These are phyloP conservation scores for Alternaria alternata DNA, from an alignment of 2,329 filamentous ascomycete species.

Conservation along the genomic window DNA sequence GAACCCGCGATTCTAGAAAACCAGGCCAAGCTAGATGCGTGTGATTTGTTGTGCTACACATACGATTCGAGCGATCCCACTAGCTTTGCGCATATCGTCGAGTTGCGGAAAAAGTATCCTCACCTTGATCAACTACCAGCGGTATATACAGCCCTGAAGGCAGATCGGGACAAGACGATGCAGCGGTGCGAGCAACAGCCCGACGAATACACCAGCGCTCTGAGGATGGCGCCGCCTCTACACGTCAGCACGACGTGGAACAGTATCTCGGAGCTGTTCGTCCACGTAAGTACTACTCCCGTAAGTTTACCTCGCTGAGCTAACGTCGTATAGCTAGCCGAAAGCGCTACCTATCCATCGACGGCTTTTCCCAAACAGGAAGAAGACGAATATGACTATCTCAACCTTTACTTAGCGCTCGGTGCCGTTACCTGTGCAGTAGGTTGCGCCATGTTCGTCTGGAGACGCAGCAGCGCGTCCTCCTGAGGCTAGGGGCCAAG, in stretches of 20 bases:
- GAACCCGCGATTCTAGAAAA: constrained; percentile 96
- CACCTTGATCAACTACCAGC: constrained; percentile 89
- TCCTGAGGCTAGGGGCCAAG: not conserved
- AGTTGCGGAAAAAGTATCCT: constrained; percentile 78
- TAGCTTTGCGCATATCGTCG: constrained; percentile 90
- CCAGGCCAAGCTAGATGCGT: constrained; percentile 85
- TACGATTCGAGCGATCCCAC: constrained; percentile 98
- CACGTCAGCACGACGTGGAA: constrained; percentile 96
- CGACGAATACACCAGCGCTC: constrained; percentile 83
- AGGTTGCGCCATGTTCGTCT: constrained; percentile 67
- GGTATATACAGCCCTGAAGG: constrained; percentile 92
- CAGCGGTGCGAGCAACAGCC: constrained; percentile 88
- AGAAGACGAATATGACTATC: constrained; percentile 80
- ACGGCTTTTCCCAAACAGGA: constrained; percentile 89
- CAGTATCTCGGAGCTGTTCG: constrained; percentile 93
- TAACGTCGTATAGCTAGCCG: constrained; percentile 68
- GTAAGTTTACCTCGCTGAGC: constrained; percentile 3
- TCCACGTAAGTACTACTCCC: constrained; percentile 61
- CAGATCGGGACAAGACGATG: constrained; percentile 95
- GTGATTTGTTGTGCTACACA: constrained; percentile 91
- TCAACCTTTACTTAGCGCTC: constrained; percentile 84
- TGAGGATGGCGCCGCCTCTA: constrained; percentile 89
- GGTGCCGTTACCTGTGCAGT: constrained; percentile 72
- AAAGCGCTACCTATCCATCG: constrained; percentile 88
- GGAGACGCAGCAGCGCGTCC: constrained; percentile 57